Evolutionary conservation across 495 filamentous ascomycete species (phyloP).

Genomic region (Penicillium paxilli): DNA sequence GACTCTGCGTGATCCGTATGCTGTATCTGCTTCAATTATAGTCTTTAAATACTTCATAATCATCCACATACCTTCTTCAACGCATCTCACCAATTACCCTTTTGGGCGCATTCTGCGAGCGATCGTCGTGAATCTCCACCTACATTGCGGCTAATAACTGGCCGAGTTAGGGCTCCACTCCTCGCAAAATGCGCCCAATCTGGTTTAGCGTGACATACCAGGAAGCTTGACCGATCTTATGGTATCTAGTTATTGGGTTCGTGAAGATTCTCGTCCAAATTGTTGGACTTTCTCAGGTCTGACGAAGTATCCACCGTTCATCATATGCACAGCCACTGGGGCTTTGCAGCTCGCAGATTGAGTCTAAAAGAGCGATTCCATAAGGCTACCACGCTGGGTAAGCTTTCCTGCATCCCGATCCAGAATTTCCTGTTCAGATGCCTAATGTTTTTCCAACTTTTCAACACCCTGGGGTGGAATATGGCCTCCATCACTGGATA

Average conservation of each 20-base stretch:
- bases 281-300: not conserved
- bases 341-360: not conserved
- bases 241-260: not conserved
- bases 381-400: not conserved
- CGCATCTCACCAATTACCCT: not conserved
- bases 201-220: not conserved
- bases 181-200: not conserved
- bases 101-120: slow-evolving; percentile 1
- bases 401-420: not conserved
- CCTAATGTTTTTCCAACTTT: too few relatives aligned
- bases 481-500: too few relatives aligned
- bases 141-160: not conserved
- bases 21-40: too few relatives aligned
- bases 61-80: not conserved
- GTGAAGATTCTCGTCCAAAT: too few relatives aligned
- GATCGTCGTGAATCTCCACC: not conserved
- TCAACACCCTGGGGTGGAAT: too few relatives aligned
- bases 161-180: not conserved
- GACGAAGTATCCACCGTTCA: not conserved
- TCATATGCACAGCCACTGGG: not conserved
- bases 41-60: not conserved
- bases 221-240: not conserved
- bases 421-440: not conserved
- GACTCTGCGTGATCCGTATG: too few relatives aligned
- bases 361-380: not conserved